Percentiles rank a stretch among this genome's conserved stretches.
phyloP scores from a whole-genome alignment of 2,329 filamentous ascomycete genomes.

The Pseudonectria buxi region DNA sequence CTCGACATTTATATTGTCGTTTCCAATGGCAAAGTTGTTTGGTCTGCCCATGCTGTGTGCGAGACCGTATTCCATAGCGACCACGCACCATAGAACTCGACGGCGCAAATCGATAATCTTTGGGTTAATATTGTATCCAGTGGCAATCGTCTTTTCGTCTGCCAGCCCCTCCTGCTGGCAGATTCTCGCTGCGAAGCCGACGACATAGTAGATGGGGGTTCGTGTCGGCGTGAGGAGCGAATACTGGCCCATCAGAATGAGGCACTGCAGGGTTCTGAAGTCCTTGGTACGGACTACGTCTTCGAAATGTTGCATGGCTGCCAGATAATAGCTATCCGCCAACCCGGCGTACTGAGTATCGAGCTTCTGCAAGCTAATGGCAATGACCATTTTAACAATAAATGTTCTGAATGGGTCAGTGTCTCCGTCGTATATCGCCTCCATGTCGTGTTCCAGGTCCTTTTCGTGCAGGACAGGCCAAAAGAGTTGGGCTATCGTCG shows the following conservation, averaged over 20 bases:
- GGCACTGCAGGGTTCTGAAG: slow-evolving; percentile 81
- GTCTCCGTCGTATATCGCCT: slow-evolving; percentile 72
- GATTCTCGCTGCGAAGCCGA: slow-evolving; percentile 80
- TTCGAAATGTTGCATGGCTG: slow-evolving; percentile 79
- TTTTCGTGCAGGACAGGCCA: slow-evolving; percentile 83
- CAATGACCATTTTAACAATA: slow-evolving; percentile 82
- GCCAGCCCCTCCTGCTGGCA: slow-evolving; percentile 83
- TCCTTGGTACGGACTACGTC: slow-evolving; percentile 82
- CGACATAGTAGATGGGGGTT: slow-evolving; percentile 87
- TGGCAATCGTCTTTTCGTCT: slow-evolving; percentile 79
- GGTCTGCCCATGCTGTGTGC: slow-evolving; percentile 84
- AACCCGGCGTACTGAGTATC: slow-evolving; percentile 85
- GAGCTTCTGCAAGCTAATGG: slow-evolving; percentile 89
- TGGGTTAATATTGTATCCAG: slow-evolving; percentile 56
- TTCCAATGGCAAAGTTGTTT: slow-evolving; percentile 72
- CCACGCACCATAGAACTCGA: slow-evolving; percentile 79
- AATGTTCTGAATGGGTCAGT: slow-evolving; percentile 81
- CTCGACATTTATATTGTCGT: slow-evolving; percentile 76
- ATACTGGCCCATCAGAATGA: slow-evolving; percentile 81
- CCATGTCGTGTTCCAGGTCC: slow-evolving; percentile 66
- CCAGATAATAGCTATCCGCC: slow-evolving; percentile 90
- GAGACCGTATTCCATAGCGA: slow-evolving; percentile 82
- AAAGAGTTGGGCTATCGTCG: slow-evolving; percentile 68
- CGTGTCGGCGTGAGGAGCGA: slow-evolving; percentile 87
- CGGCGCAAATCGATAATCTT: slow-evolving; percentile 85